Conservation (phyloP, 2,329 filamentous ascomycete species). For the Sporothrix variecibatus region DNA sequence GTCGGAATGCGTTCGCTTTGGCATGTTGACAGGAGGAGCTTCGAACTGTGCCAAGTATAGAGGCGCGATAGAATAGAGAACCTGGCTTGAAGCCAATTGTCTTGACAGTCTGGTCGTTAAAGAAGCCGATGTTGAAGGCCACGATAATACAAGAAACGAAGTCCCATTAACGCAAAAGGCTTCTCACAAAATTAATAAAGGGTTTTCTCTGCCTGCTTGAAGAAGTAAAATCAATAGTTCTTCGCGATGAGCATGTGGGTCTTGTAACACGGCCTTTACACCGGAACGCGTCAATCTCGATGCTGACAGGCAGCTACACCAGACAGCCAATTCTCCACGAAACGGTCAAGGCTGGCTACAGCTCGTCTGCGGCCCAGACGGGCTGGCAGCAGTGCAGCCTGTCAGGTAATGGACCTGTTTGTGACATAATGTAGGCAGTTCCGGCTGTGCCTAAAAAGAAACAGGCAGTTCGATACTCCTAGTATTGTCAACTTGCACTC, state of each 20-base stretch:
- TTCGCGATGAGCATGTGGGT: not conserved
- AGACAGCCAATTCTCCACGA: not conserved
- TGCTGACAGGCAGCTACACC: not conserved
- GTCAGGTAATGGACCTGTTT: not conserved
- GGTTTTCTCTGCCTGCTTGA: not conserved
- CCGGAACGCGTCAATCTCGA: not conserved
- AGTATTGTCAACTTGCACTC: too few species aligned
- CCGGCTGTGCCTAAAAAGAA: too few species aligned
- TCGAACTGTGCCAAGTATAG: not conserved
- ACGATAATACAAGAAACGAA: not conserved
- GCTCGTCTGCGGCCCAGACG: not conserved
- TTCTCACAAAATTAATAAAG: not conserved
- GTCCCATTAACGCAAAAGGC: not conserved
- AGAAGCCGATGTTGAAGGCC: too few species aligned
- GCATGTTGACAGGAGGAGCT: not conserved
- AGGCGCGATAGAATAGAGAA: not conserved
- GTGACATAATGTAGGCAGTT: too few species aligned
- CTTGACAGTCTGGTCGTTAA: not conserved
- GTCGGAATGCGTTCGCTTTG: conserved; percentile 12
- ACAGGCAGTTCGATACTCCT: too few species aligned
- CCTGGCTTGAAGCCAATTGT: not conserved
- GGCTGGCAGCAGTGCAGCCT: not conserved
- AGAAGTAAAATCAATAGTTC: not conserved
- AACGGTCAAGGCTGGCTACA: not conserved
- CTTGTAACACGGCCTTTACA: not conserved